Percentiles rank a stretch among this genome's conserved stretches.
phyloP scores from a whole-genome alignment of 345 rosid genomes.

The Ricinus communis region DNA sequence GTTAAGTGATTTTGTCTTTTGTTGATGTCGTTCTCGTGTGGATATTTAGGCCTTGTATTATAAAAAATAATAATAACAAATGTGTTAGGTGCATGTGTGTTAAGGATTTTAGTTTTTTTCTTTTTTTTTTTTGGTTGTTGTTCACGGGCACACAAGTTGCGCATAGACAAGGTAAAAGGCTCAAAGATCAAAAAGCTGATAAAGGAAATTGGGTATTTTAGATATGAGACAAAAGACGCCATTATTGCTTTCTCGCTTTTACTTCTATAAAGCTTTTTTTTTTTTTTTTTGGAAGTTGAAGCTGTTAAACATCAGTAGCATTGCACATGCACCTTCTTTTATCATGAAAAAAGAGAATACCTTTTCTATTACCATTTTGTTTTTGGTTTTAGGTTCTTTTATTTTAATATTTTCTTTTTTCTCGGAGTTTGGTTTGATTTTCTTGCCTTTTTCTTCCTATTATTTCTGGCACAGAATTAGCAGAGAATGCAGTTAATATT shows the following conservation, averaged over 20 bases:
- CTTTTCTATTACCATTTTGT: neutral
- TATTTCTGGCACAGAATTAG: conserved; percentile 40
- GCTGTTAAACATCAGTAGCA: conserved; percentile 5
- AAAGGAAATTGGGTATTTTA: neutral
- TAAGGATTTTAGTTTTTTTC: too few relatives aligned
- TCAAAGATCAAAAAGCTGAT: conserved; percentile 31
- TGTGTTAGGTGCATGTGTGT: conserved; percentile 15
- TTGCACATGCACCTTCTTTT: conserved; percentile 13
- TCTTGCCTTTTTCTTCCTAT: neutral
- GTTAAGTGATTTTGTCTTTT: conserved; percentile 29
- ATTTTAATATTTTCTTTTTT: neutral
- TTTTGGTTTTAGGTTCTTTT: neutral
- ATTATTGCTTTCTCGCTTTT: conserved; percentile 40
- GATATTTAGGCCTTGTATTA: conserved; percentile 8
- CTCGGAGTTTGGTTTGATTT: neutral
- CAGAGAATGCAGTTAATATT: conserved; percentile 45
- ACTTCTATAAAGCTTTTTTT: conserved; percentile 21
- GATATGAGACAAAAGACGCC: conserved; percentile 42
- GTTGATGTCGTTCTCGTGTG: conserved; percentile 33
- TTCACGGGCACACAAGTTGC: conserved; percentile 16
- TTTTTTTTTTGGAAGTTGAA: neutral
- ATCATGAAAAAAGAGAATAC: conserved; percentile 11
- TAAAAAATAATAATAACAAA: conserved; percentile 12
- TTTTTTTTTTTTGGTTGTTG: neutral
- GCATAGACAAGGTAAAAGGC: conserved; percentile 14